A percentile compares a stretch with the other conserved stretches of the same genome.
These are phyloP conservation scores for Diaporthe sp. DNA, from an alignment of 2,329 filamentous ascomycete genomes.

Conservation along the genomic window DNA sequence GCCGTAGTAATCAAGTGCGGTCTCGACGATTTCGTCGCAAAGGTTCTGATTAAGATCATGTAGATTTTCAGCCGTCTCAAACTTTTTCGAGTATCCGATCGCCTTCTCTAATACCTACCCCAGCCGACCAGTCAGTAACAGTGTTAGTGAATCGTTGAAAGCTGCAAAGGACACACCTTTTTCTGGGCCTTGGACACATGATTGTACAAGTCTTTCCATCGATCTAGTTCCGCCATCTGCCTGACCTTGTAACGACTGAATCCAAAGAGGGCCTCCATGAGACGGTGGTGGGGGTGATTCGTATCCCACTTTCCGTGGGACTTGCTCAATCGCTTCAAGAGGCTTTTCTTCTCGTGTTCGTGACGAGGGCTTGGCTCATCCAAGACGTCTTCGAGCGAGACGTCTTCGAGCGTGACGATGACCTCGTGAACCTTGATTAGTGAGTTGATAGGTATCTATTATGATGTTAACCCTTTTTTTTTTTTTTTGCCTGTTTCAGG, in stretches of 20 bases:
- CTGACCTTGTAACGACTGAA: background rate
- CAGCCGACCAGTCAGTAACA: background rate
- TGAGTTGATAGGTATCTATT: background rate
- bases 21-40: background rate
- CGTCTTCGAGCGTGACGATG: background rate
- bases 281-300: background rate
- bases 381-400: background rate
- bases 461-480: no score
- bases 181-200: conserved; percentile 8
- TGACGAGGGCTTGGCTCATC: background rate
- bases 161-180: background rate
- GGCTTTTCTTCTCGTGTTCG: background rate
- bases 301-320: background rate
- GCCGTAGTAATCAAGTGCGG: background rate
- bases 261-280: background rate
- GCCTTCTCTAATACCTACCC: background rate
- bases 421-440: background rate
- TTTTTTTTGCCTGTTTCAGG: no score
- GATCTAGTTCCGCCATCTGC: background rate
- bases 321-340: background rate
- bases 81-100: background rate
- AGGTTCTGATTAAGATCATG: background rate
- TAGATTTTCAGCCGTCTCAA: background rate
- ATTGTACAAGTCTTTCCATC: background rate
- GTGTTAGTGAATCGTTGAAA: no score